Base-by-base conservation (phyloP, 306 rosid genomes). In the Casuarina equisetifolia region DNA sequence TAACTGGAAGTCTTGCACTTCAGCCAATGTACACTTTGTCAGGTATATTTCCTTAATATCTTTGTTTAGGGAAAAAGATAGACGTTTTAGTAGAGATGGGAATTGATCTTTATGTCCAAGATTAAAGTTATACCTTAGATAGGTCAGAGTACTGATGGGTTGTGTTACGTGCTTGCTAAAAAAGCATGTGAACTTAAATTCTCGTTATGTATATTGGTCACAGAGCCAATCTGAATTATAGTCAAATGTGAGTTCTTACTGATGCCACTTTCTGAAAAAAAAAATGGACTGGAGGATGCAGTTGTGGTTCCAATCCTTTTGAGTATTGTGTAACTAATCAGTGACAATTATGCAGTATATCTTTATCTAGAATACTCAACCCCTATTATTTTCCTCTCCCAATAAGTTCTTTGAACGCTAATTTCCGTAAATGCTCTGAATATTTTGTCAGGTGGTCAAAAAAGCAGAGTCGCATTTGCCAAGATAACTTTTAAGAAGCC, bases 1-100 rank as follows among this genome's bases (percentile, higher is more conserved):
- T 96, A 5, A 92, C 98, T 39, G 99, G 99, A 87, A 96, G 92
- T 85, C 99, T 96, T n/a, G 99, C 99, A 10, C 94, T 96, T 82
- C 99, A 96, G 82, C 99, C 99, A 3, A 96, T 96, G 99, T 96
- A 96, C 88, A 92, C 99, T 49, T 88, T 95, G 82, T 96, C 99
- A 74, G 99, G 99, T 95, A 87, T 81, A 17, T 36, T 79, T 40
- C 72, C 64, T 78, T 59, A 44, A 61, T 57, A 40, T 74, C 50
- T 20, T 38, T 32, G 43, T 70, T 11, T 62, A 55, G 43, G 52
- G 15, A 35, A 48, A 62, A 39, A 35, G 48, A 3, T 51, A 36
- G 72, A 73, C 43, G 35, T 36, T 69, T 63, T n/a, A 32, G 62
- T 71, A 75, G 8, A 12, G 17, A 58, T 19, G 4, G 51, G 9